Base-by-base conservation (phyloP, 1,284 basidiomycete genomes). In the Cryptococcus sp. region DNA sequence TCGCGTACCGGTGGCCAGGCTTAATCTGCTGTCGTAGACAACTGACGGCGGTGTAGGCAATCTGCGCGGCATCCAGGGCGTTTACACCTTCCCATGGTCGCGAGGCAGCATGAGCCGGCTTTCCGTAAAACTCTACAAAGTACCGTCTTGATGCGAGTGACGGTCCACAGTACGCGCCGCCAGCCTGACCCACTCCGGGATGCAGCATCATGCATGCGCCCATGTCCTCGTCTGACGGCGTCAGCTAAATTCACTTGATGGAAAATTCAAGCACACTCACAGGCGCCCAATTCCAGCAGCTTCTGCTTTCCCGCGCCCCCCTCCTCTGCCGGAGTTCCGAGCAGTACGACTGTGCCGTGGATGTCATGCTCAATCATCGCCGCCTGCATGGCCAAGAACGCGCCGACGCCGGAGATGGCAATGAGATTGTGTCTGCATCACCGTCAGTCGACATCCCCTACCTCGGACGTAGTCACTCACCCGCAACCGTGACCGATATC, bases 271-370 rank as follows among this genome's bases (percentile, higher is more conserved):
- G 31, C 31, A 8, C 70, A 71, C 90, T 90, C 6, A 84, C 85
- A 74, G 89, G 86, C 88, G 90, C 90, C 40, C 82, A 84, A 41
- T 85, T 90, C 83, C n/a, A 92, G 80, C 35, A 93, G 79, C 46
- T 83, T 81, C 53, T 87, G 82, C 78, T 93, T 93, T 22, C 91
- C 91, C 20, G 84, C 87, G 3, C 88, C 89, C 15, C 80, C 81
- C 77, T 93, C 91, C 77, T 93, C 91, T n/a, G 88, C 91, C 59
- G 91, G 91, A 6, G 92, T 94, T 25, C 92, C 91, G 5, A 94
- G 81, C 31, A 94, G 82, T 47, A 92, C 80, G 17, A 93, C 81
- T 54, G 82, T 88, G 1, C 90, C 91, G 2, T 86, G 72, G 40
- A 90, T 81, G 65, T 86, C 77, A 17, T 48, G 45, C 59, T 59